Base-by-base conservation (phyloP, 2,329 filamentous ascomycete genomes). In the Arthrobotrys sphaeroides region DNA sequence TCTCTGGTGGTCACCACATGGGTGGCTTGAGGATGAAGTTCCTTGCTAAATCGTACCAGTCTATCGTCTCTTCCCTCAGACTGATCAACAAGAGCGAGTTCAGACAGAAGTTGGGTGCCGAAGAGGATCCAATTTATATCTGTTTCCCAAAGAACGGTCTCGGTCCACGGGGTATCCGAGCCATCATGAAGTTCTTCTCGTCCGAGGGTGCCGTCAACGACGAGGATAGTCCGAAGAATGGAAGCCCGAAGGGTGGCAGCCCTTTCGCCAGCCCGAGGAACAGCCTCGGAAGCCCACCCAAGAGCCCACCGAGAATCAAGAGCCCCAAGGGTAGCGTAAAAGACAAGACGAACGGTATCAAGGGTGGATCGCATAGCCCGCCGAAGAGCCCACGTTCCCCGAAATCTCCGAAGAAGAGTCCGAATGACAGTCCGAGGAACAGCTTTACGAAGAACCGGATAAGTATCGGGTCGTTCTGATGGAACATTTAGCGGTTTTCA, bases 101-200 rank as follows among this genome's bases (percentile, higher is more conserved):
- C 85, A 86, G 94, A 75, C 90, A 92, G 84, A 97, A 97, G 86
- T 88, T 97, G 82, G 94, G 94, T 62, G 91, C 91, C 3, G 85
- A 88, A 70, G 92, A 94, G 75, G 93, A 97, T 80, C 89, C 91
- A 53, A 89, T 94, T 26, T 97, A 92, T 83, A 93, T 97, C 78
- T 93, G 92, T 81, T 97, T 96, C 83, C 94, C 94, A 42, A 90
- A 91, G 70, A 90, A 93, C 80, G 93, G 94, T 5, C 86, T 97
- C 26, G 93, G 93, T 1, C 89, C 94, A 49, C 88, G 90, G 77
- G 94, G 93, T 45, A 89, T 93, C 77, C 89, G 91, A 81, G 92
- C 93, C n/a, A 89, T 97, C 78, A 86, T 97, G 84, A 91, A 90
- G 81, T 97, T 96, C 84, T 75, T 75, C 64, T 75, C 72, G 2